phyloP scores from a whole-genome alignment of 2,329 filamentous ascomycete genomes.

The Hypomyces rosellus region DNA sequence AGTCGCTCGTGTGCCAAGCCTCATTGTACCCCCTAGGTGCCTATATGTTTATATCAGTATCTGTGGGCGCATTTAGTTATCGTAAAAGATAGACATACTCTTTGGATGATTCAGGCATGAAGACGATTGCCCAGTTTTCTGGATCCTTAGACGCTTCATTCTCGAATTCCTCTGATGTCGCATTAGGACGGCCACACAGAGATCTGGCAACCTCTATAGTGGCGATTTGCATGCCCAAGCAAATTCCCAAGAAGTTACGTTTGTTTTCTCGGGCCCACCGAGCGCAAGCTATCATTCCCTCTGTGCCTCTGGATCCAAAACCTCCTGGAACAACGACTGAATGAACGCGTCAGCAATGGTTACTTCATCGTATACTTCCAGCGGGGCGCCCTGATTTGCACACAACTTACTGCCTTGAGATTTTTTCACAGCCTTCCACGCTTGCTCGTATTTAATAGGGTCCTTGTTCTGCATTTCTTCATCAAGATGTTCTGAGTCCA shows the following conservation, averaged over 20 bases:
- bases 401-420: slow-evolving; percentile 42
- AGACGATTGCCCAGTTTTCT: slow-evolving; percentile 68
- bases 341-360: background rate
- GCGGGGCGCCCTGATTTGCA: background rate
- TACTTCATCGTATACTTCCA: slow-evolving; percentile 32
- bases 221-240: slow-evolving; percentile 86
- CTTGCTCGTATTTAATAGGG: slow-evolving; percentile 72
- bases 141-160: slow-evolving; percentile 32
- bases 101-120: slow-evolving; percentile 72
- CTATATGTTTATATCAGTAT: slow-evolving; percentile 3
- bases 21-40: slow-evolving; percentile 77
- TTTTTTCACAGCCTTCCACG: slow-evolving; percentile 73
- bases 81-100: slow-evolving; percentile 19
- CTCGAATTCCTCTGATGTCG: slow-evolving; percentile 51
- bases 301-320: slow-evolving; percentile 74
- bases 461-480: slow-evolving; percentile 51
- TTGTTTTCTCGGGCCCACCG: slow-evolving; percentile 80
- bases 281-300: slow-evolving; percentile 86
- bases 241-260: slow-evolving; percentile 81
- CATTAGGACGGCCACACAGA: slow-evolving; percentile 56
- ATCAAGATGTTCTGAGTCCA: slow-evolving; percentile 83
- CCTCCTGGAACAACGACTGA: slow-evolving; percentile 58
- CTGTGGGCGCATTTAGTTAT: background rate
- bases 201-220: slow-evolving; percentile 84
- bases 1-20: slow-evolving; percentile 68